Conservation (phyloP, 805 yeast genomes). For the Metschnikowia matae region DNA sequence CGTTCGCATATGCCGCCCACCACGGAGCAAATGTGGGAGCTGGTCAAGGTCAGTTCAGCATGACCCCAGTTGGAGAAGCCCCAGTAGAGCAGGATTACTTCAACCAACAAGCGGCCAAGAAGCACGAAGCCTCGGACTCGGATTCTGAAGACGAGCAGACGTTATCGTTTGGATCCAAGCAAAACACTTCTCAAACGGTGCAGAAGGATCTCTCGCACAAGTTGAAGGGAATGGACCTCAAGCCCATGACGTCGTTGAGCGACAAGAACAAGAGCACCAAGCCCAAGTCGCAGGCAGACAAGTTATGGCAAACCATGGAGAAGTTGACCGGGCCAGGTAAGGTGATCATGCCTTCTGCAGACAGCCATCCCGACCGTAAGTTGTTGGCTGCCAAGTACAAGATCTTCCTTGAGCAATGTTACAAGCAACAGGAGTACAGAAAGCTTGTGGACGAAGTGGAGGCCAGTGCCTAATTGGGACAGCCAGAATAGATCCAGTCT, state of each 20-base stretch:
- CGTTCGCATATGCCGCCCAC: conserved; percentile 41
- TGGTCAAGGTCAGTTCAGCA: conserved; percentile 21
- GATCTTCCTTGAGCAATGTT: conserved; percentile 84
- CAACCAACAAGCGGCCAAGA: conserved; percentile 24
- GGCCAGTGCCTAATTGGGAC: conserved; percentile 3
- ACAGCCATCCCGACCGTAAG: conserved; percentile 58
- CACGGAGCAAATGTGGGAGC: conserved; percentile 19
- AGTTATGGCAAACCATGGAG: conserved; percentile 84
- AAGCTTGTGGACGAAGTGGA: conserved; percentile 55
- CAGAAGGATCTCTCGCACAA: conserved; percentile 51
- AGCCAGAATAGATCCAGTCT: no score
- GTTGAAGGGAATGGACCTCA: conserved; percentile 29
- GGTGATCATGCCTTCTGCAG: conserved; percentile 65
- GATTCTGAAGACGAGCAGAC: conserved; percentile 47
- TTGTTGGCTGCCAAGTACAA: conserved; percentile 76
- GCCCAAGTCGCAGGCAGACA: conserved; percentile 43
- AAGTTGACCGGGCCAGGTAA: conserved; percentile 79
- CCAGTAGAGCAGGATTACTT: conserved; percentile 35
- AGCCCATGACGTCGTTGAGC: conserved; percentile 32
- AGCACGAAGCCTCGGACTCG: conserved; percentile 17
- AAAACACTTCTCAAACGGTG: conserved; percentile 30
- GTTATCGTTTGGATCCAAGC: conserved; percentile 59
- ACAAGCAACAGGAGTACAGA: conserved; percentile 75
- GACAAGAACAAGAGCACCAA: conserved; percentile 19
- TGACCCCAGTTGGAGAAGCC: conserved; percentile 39